Evolutionary conservation across 805 yeast species (phyloP).

Genomic region (Candida andamanensis): DNA sequence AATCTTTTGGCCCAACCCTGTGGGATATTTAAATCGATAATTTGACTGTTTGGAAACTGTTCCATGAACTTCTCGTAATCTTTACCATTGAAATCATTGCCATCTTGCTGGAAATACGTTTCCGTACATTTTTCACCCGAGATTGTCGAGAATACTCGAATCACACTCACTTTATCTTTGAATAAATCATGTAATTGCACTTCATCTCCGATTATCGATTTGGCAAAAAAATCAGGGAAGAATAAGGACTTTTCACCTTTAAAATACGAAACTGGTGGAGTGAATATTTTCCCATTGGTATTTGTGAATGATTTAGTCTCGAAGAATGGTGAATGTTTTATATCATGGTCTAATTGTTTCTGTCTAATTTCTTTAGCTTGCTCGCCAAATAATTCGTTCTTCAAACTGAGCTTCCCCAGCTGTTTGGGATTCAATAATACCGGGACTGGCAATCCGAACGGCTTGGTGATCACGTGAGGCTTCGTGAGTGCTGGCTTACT

Average conservation of each 20-base stretch:
- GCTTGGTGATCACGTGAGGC: conserved; percentile 26
- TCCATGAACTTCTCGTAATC: conserved; percentile 34
- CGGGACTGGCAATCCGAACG: conserved; percentile 35
- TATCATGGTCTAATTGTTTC: conserved; percentile 36
- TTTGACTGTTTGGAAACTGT: conserved; percentile 52
- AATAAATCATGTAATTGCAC: conserved; percentile 35
- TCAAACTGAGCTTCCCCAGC: conserved; percentile 13
- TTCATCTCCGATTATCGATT: conserved; percentile 38
- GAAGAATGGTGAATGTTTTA: conserved; percentile 39
- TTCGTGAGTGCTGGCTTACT: conserved; percentile 34
- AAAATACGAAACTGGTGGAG: conserved; percentile 78
- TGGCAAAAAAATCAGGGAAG: conserved; percentile 75
- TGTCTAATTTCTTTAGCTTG: conserved; percentile 36
- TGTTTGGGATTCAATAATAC: conserved; percentile 20
- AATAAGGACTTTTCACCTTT: conserved; percentile 64
- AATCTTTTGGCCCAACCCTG: conserved; percentile 66
- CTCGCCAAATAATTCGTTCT: conserved; percentile 23
- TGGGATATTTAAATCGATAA: conserved; percentile 72
- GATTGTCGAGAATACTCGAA: conserved; percentile 61
- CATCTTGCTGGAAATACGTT: conserved; percentile 49
- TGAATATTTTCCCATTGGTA: conserved; percentile 80
- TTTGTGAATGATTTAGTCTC: conserved; percentile 49
- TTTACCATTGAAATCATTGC: conserved; percentile 35
- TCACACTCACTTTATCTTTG: conserved; percentile 51
- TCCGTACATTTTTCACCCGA: conserved; percentile 66